Evolutionary conservation across 2,329 filamentous ascomycete genomes (phyloP).

Genomic region (Colletotrichum sp.): DNA sequence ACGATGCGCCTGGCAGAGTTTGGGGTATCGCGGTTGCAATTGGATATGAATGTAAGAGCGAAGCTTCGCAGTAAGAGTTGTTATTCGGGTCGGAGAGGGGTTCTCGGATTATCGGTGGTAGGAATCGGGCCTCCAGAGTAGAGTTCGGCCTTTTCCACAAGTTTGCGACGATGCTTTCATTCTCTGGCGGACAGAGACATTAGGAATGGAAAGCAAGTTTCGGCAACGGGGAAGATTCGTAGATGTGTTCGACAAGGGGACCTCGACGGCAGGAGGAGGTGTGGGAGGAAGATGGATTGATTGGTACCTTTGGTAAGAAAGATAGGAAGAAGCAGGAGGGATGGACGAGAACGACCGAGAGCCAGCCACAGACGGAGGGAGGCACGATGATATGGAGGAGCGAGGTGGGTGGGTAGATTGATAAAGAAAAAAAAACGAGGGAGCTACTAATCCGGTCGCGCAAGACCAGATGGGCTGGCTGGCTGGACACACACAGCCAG

Average conservation of each 20-base stretch:
- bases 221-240: not conserved
- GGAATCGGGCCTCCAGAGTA: constrained; percentile 16
- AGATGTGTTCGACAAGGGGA: not conserved
- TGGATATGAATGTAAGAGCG: not conserved
- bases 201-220: not conserved
- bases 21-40: not conserved
- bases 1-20: not conserved
- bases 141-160: constrained; percentile 16
- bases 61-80: not conserved
- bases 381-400: not conserved
- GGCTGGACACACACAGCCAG: not conserved
- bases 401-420: not conserved
- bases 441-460: not conserved
- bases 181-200: constrained; percentile 14
- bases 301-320: not conserved
- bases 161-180: constrained; percentile 18
- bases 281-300: not conserved
- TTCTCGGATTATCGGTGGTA: constrained; percentile 10
- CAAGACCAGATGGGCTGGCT: not conserved
- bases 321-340: not conserved
- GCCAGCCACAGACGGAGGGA: not conserved
- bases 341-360: not conserved
- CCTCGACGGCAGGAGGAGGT: not conserved
- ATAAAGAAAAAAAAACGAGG: constrained; percentile 6
- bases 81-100: not conserved